Base-by-base conservation (phyloP, 352 stramenopile genomes). In the Achlya hypogyna region DNA sequence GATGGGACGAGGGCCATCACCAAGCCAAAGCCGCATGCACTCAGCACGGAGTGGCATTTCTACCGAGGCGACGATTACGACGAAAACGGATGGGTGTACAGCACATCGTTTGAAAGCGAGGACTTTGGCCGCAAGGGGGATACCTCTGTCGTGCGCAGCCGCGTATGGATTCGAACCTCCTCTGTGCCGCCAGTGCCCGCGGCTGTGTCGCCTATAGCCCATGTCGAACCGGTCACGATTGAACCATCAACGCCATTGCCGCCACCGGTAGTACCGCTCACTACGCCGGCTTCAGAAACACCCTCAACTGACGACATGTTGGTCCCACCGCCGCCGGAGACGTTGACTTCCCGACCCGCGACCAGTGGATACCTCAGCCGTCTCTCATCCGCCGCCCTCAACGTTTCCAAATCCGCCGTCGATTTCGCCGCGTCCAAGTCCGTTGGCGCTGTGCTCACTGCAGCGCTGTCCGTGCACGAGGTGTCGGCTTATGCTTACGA, bases 1-100 rank as follows among this genome's bases (percentile, higher is more conserved):
- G 86, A 79, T 25, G 56, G 77, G 22, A 69, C 76, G 2, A 72
- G 79, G 22, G 63, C 78, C 20, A 60, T 65, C 25, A 82, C 80
- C 53, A 52, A 66, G 34, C 77, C 73, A 67, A 87, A 77, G 69
- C 75, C 84, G 38, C 78, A 91, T 56, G 79, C 79, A 60, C 77
- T 73, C n/a, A 77, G 81, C 51, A 78, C 78, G 60, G 69, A 77
- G 20, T 94, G 85, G 85, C 73, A 77, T n/a, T 74, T 92, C 32
- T 94, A 91, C 77, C 88, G 87, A 23, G 42, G 60, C 62, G 79
- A 82, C 5, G 74, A 89, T 38, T 94, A 94, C 68, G 85, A 94
- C 51, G 79, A 86, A 42, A 84, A 94, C 68, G 85, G 85, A 18
- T 94, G 85, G 85, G 75, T 94, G 23, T 94, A 94, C 58, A 78